Base-by-base conservation (phyloP, 768 basidiomycete species). In the Leccinum rimulosum region DNA sequence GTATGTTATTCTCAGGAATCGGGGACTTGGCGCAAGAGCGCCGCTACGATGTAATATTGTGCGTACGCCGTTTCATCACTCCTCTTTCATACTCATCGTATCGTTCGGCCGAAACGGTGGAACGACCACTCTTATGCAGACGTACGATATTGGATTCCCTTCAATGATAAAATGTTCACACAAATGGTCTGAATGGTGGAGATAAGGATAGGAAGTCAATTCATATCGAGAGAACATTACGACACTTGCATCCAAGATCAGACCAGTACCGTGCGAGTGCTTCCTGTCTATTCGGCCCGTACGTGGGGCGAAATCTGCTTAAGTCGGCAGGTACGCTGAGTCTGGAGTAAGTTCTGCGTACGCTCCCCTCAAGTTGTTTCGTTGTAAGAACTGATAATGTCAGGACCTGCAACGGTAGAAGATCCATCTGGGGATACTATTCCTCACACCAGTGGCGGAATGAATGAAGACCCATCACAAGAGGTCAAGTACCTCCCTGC, bases 401-500 rank as follows among this genome's bases (percentile, higher is more conserved):
- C 45, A n/a, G 49, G 31, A 50, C 22, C 33, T 15, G 38, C 50
- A 36, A 57, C 27, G 22, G 47, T 47, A 22, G 30, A 30, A 15
- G 28, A 50, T 31, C 50, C 22, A 22, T 48, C 47, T 51, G n/a
- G 33, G 38, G 25, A 6, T 10, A 25, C 8, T 4, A 25, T 25
- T 50, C 50, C 25, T 40, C 53, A n/a, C 36, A 50, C 52, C 2
- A 45, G 52, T n/a, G 53, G 53, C 25, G 47, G 43, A 40, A 40
- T 30, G 15, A 58, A 56, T 11, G 51, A 38, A 43, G 62, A 31
- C 17, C 19, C 8, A 33, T 49, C 50, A 19, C 15, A 17, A 33
- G 48, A 48, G 25, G 36, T 35, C 48, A 48, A 47, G 52, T 53
- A 30, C 35, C 75, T 86, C 12, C 81, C 86, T 14, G 69, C 77